Evolutionary conservation across 176 grass and related monocot genomes (phyloP), one percentile per base, ranked within the genome.

Genomic region (Oryza coarctata): DNA sequence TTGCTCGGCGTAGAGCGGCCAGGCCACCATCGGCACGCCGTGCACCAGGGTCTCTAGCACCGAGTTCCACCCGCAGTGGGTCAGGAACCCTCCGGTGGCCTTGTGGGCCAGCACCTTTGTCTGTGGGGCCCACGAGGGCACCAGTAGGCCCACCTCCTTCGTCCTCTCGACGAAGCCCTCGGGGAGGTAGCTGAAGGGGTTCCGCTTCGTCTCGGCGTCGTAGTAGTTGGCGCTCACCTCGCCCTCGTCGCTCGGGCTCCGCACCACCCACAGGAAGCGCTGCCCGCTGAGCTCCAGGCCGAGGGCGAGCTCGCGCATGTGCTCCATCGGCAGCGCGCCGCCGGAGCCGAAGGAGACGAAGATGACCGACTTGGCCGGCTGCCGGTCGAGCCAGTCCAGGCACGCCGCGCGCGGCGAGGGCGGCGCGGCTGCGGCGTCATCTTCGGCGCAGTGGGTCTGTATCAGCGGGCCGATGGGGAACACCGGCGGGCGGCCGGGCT

Each of bases 31-130:
- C 0, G 93, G 93, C 33, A 92, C 84, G 3, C 89, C 87, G 5
- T 77, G 50, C 7, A 70, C n/a, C 0, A 94, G 27, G 73, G 85
- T 88, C 84, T 94, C 93, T 0, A 92, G 62, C 44, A 74, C 77
- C 12, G 89, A 94, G 84, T 94, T 94, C 93, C 84, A 92, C 1
- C 89, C 89, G 23, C 93, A 94, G 43, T 92, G 93, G 0, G 81
- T 91, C 10, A 94, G 29, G 81, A 94, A 94, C 1, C 87, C 89
- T 1, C 87, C 89, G 0, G 87, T 94, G 15, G 93, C 70, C 0
- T 0, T 3, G 73, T 95, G 93, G 2, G 84, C 74, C 7, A 94
- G 62, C 26, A 94, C 80, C 68, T 58, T 27, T 0, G 30, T 44
- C 75, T 94, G 86, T 31, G 89, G 91, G 0, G 73, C 88, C 92